Base-by-base conservation (phyloP, 371 early-diverging fungal species). In the Haplosporangium sp. region DNA sequence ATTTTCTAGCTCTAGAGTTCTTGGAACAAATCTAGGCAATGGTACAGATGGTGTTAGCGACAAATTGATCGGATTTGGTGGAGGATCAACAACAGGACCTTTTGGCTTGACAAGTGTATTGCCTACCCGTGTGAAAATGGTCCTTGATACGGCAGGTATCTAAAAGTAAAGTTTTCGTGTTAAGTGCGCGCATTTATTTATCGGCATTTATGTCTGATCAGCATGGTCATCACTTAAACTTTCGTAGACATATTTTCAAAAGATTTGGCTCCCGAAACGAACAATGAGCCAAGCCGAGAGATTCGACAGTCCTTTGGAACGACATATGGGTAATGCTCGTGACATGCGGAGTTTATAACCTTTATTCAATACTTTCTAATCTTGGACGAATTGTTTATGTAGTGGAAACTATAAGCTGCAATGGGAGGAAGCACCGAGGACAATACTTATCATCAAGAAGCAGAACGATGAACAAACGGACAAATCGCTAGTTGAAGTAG, bases 381-480 rank as follows among this genome's bases (percentile, higher is more conserved):
- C n/a, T 59, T 59, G 27, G 7, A 45, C 55, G 5, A 40, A n/a
- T 20, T 20, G 48, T 35, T 11, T 35, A 34, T 38, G 35, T 61
- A 89, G 90, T 38, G 90, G 90, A 45, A 83, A 84, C 39, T 92
- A 87, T 69, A 77, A 83, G 37, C 74, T 94, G 38, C 71, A 83
- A 34, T 95, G 95, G 96, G 78, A 71, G 8, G 86, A 86, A 10
- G 84, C 82, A n/a, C 95, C 96, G 13, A 85, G 90, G 27, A 92
- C 90, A 1, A 89, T 93, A 4, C 84, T 96, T 40, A 87, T 96
- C 45, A 87, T 96, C 59, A 94, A 92, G 66, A 96, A 96, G 74
- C 91, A 90, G 17, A 84, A 92, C 59, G 94, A 93, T 74, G 76
- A 79, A 20, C 83, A 85, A 53, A 93, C 93, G 0, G 91, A 92